Evolutionary conservation across 2,329 filamentous ascomycete species (phyloP).

Genomic region (Neodidymelliopsis sp.): DNA sequence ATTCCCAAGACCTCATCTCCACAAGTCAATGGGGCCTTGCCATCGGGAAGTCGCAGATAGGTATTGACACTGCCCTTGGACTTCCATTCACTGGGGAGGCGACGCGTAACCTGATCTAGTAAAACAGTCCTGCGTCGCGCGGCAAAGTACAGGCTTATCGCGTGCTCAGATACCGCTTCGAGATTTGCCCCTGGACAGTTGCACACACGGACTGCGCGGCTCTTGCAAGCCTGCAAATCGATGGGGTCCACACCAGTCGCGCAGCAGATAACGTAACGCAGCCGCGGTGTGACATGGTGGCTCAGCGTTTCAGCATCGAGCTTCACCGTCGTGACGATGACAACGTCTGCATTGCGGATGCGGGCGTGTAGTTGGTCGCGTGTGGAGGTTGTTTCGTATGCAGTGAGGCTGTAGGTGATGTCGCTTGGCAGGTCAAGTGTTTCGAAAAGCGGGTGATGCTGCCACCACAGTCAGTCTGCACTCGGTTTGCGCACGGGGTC

Average conservation of each 20-base stretch:
- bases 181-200: slow-evolving; percentile 59
- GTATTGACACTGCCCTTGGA: slow-evolving; percentile 45
- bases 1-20: slow-evolving; percentile 59
- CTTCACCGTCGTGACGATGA: slow-evolving; percentile 52
- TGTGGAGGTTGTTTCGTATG: slow-evolving; percentile 44
- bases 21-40: slow-evolving; percentile 54
- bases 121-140: slow-evolving; percentile 52
- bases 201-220: slow-evolving; percentile 55
- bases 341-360: slow-evolving; percentile 56
- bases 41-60: slow-evolving; percentile 43
- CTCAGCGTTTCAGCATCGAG: slow-evolving; percentile 53
- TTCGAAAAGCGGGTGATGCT: slow-evolving; percentile 51
- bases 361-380: slow-evolving; percentile 48
- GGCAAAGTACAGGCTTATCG: slow-evolving; percentile 59
- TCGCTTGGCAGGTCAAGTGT: slow-evolving; percentile 49
- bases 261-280: slow-evolving; percentile 55
- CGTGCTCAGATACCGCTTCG: slow-evolving; percentile 59
- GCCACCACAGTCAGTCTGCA: too few species aligned
- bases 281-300: slow-evolving; percentile 49
- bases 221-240: slow-evolving; percentile 54
- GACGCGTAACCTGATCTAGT: slow-evolving; percentile 34
- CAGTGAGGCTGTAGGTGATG: slow-evolving; percentile 51
- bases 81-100: slow-evolving; percentile 52
- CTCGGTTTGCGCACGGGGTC: too few species aligned
- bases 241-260: slow-evolving; percentile 59